Evolutionary conservation across 345 rosid genomes (phyloP), one percentile per base, ranked within the genome.

Genomic region (Bruguiera sexangula): DNA sequence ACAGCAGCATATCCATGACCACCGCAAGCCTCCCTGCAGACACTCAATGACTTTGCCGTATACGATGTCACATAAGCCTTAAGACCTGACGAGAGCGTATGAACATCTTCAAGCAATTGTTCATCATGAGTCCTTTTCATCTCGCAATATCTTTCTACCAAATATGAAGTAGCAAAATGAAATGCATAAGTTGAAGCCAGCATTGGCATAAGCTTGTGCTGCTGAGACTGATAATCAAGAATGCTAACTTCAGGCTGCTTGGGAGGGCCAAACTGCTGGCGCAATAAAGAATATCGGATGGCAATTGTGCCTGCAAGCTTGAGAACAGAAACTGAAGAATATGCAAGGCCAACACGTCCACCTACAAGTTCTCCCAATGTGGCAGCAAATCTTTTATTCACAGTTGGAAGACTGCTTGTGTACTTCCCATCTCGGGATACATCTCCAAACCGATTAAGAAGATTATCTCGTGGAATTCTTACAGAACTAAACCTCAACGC

Each of bases 1-100:
- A 96, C 97, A 69, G 99, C 99, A 78, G 99, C 99, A 72, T 96
- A 96, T n/a, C 99, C 99, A 79, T 96, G 99, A 53, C 99, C 98
- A 72, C 99, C 99, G 72, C 99, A 92, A 18, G 99, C 85, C 81
- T 96, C 99, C 80, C 99, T 85, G 75, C 99, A 96, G 63, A 87
- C 78, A 50, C 92, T 89, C 79, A 92, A 79, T 16, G 99, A 82
- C 76, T 85, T 90, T 63, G 96, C 93, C 0, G 99, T 92, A 78
- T 85, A 92, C 10, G 96, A 90, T 31, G 99, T 92, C 69, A 92
- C 82, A 69, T 96, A 92, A 15, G 99, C 92, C 79, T 96, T 96
- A 21, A 96, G 91, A n/a, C 99, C 98, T 18, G 99, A 96, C 0
- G 99, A 96, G 39, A 92, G 88, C 3, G 96, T 84, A 82, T 96